Evolutionary conservation across 352 stramenopile genomes (phyloP).

Genomic region (Pythium apleroticum): DNA sequence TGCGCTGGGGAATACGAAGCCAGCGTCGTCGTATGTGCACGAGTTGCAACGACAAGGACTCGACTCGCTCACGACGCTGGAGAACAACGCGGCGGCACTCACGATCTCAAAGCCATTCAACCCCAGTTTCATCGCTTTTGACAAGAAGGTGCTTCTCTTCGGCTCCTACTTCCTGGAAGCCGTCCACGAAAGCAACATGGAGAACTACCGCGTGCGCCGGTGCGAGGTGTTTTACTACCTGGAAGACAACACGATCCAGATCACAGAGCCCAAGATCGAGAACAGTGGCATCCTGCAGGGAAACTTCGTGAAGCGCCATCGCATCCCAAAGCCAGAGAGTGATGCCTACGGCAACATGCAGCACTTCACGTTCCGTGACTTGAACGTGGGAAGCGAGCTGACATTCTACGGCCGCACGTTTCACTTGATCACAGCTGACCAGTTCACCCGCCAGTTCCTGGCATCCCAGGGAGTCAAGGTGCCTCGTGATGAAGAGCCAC

Average conservation of each 20-base stretch:
- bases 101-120: slow-evolving; percentile 52
- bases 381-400: slow-evolving; percentile 70
- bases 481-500: slow-evolving; percentile 52
- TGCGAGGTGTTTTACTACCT: slow-evolving; percentile 87
- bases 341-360: slow-evolving; percentile 70
- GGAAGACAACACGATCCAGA: slow-evolving; percentile 86
- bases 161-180: slow-evolving; percentile 87
- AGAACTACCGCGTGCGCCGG: slow-evolving; percentile 81
- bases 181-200: slow-evolving; percentile 83
- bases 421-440: slow-evolving; percentile 66
- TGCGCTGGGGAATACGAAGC: slow-evolving; percentile 57
- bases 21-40: slow-evolving; percentile 68
- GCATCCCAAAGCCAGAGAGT: slow-evolving; percentile 80
- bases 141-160: slow-evolving; percentile 87
- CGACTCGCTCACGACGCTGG: slow-evolving; percentile 42
- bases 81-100: slow-evolving; percentile 34
- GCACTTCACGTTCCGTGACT: slow-evolving; percentile 55
- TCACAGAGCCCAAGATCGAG: slow-evolving; percentile 86
- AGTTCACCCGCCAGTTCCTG: slow-evolving; percentile 70
- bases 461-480: slow-evolving; percentile 38
- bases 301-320: slow-evolving; percentile 87
- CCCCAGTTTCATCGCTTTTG: slow-evolving; percentile 66
- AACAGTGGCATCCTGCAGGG: slow-evolving; percentile 90
- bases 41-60: slow-evolving; percentile 63
- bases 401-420: slow-evolving; percentile 84